Evolutionary conservation across 1,284 basidiomycete genomes (phyloP).

Genomic region (Naganishia sp.): DNA sequence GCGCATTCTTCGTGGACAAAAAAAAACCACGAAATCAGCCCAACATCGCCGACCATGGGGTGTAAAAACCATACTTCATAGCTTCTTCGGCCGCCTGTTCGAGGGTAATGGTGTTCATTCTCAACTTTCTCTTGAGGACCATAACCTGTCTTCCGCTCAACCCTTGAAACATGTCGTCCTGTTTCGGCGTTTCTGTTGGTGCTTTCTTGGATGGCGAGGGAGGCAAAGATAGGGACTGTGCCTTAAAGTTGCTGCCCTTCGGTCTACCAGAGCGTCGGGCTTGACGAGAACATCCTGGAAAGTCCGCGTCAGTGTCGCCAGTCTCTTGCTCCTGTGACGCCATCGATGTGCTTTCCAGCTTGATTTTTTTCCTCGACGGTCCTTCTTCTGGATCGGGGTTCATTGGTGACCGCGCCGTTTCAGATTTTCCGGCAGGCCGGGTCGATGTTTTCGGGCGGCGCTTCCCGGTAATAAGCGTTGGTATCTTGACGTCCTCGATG

Average conservation of each 20-base stretch:
- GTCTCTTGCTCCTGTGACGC: constrained; percentile 33
- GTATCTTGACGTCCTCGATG: constrained; percentile 48
- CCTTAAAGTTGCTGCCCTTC: constrained; percentile 19
- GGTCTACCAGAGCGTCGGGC: constrained; percentile 18
- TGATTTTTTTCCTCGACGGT: constrained; percentile 41
- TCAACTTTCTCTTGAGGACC: constrained; percentile 54
- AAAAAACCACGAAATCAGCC: not conserved
- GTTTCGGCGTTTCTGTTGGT: constrained; percentile 35
- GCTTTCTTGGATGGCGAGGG: constrained; percentile 29
- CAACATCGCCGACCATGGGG: not conserved
- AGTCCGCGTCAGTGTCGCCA: not conserved
- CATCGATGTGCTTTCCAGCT: constrained; percentile 40
- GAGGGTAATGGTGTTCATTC: constrained; percentile 28
- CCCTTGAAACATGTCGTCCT: constrained; percentile 49
- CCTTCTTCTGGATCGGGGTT: constrained; percentile 28
- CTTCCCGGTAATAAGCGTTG: constrained; percentile 32
- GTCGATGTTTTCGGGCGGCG: not conserved
- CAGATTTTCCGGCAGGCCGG: not conserved
- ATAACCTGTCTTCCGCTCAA: constrained; percentile 52
- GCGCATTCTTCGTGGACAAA: constrained; percentile 1
- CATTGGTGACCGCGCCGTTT: not conserved
- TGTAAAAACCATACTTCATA: constrained; percentile 2
- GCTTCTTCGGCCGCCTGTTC: constrained; percentile 50
- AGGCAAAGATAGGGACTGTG: constrained; percentile 3
- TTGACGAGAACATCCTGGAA: not conserved